Evolutionary conservation across 345 rosid species (phyloP).

Genomic region (Eucalyptus regnans): DNA sequence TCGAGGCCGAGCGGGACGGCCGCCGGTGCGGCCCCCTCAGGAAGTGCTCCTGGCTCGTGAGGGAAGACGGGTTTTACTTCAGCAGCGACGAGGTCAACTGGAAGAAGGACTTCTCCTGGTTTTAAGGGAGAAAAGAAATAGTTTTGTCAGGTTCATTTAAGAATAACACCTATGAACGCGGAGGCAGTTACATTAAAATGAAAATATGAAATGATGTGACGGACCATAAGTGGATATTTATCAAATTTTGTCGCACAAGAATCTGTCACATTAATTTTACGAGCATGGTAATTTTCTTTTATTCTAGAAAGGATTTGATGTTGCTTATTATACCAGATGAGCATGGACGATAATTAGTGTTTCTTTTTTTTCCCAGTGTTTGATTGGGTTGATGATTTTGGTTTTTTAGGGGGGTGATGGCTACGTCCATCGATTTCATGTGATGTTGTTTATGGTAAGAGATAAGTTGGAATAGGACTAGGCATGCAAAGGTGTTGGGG

Average conservation of each 20-base stretch:
- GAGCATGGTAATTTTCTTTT: background rate
- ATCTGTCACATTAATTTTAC: background rate
- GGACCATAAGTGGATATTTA: background rate
- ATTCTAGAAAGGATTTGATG: background rate
- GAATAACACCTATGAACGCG: background rate
- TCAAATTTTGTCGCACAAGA: background rate
- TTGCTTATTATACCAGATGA: background rate
- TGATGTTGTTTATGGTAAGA: background rate
- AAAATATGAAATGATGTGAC: background rate
- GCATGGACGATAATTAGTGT: background rate
- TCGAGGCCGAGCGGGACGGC: conserved; percentile 41
- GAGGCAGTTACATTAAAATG: background rate
- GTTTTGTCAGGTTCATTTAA: background rate
- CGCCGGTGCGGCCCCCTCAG: conserved; percentile 44
- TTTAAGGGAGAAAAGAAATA: background rate
- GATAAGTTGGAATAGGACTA: background rate
- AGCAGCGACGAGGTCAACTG: conserved; percentile 73
- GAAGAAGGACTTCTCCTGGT: conserved; percentile 82
- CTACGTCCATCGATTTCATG: background rate
- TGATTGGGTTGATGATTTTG: background rate
- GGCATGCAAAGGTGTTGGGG: background rate
- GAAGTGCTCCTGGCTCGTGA: conserved; percentile 82
- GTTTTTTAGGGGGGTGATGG: background rate
- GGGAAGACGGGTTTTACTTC: conserved; percentile 83
- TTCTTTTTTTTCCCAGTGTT: background rate